These are phyloP conservation scores for Neoconidiobolus thromboides DNA, from an alignment of 371 early-diverging fungal species.

Conservation along the genomic window DNA sequence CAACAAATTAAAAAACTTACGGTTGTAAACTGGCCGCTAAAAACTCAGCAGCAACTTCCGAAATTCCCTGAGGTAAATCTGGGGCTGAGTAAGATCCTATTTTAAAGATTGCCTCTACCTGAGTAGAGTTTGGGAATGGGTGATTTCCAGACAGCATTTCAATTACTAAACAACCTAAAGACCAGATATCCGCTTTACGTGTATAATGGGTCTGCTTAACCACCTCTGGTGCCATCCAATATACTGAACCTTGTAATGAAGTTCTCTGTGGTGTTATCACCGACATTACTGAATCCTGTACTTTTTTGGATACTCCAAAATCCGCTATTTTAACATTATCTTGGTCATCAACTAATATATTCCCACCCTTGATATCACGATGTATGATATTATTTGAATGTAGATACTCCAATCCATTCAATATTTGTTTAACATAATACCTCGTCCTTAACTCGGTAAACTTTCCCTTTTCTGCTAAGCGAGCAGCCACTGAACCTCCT, in stretches of 20 bases:
- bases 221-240: conserved; percentile 93
- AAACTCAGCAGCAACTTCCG: conserved; percentile 54
- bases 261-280: conserved; percentile 20
- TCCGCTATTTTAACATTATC: conserved; percentile 94
- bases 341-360: conserved; percentile 78
- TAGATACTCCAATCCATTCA: conserved; percentile 84
- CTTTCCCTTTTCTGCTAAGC: conserved; percentile 65
- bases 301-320: conserved; percentile 96
- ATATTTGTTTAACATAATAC: conserved; percentile 75
- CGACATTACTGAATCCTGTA: conserved; percentile 36
- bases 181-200: conserved; percentile 73
- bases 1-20: not conserved
- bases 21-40: conserved; percentile 53
- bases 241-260: conserved; percentile 75
- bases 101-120: conserved; percentile 84
- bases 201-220: conserved; percentile 60
- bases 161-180: conserved; percentile 79
- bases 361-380: conserved; percentile 94
- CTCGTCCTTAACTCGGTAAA: conserved; percentile 69
- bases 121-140: conserved; percentile 81
- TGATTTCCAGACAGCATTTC: conserved; percentile 92
- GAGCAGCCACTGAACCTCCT: conserved; percentile 83
- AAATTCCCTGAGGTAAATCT: conserved; percentile 50
- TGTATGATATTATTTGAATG: conserved; percentile 93
- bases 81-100: conserved; percentile 67